Evolutionary conservation across 2,329 filamentous ascomycete species (phyloP), one percentile per base, ranked within the genome.

Genomic region (Colletotrichum zoysiae): DNA sequence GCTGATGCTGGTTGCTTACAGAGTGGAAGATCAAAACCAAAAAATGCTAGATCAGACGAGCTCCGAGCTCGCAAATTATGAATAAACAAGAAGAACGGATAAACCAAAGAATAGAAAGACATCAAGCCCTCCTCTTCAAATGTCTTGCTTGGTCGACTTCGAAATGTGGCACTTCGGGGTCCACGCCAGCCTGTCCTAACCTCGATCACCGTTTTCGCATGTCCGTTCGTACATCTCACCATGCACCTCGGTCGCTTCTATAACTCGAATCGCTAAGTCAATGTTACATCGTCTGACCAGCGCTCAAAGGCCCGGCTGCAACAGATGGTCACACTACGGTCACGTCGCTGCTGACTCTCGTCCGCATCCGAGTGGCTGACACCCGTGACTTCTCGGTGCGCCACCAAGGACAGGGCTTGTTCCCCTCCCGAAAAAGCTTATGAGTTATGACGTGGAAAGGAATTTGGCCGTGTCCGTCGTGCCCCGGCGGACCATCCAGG

Each of bases 1-100:
- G 61, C 61, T 70, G 60, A 66, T 71, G 67, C 57, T 59, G 42
- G 48, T 56, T 53, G 35, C 35, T 35, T 35, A 44, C 65, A 73
- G 60, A 42, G 46, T 44, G 44, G 56, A 66, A 66, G 44, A 48
- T 66, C 40, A 70, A 62, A 46, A 56, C 20, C 33, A 35, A 42
- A 35, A 42, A 1, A 35, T 30, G 23, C 23, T 63, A 56, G 50
- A 63, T 42, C 35, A 59, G 38, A 59, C 62, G 55, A 60, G 67
- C 46, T 38, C 55, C 55, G 12, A 66, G 46, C 53, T 38, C 53
- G 55, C 16, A 16, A 33, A 33, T 9, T n/a, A 51, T 58, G 26
- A 51, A 46, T n/a, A 38, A 57, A 56, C 42, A 56, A 62, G 50
- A 51, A 51, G 46, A 68, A 53, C 42, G n/a, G n/a, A 55, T 26